Base-by-base conservation (phyloP, 306 rosid species). In the Heteromeles arbutifolia region DNA sequence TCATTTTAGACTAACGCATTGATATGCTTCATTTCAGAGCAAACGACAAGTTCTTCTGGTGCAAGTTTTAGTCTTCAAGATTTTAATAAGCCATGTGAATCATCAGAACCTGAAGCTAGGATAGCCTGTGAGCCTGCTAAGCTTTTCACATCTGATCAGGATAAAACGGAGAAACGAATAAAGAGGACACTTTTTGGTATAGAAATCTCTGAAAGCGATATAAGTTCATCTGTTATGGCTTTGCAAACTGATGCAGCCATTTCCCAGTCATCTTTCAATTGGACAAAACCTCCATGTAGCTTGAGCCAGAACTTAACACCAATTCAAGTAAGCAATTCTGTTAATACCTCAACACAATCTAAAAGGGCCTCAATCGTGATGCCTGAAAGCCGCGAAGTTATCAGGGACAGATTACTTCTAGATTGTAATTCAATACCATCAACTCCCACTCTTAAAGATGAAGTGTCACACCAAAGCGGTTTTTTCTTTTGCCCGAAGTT, bases 271-370 rank as follows among this genome's bases (percentile, higher is more conserved):
- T 82, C 78, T 72, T 81, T 92, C 10, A 83, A 83, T 69, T 91
- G 90, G 93, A 85, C 83, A 75, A 82, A 73, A 75, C 82, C 85
- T 70, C 89, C 69, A 68, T 67, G 86, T 76, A 89, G 81, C 88
- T 78, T 85, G 56, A 85, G 80, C 87, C 88, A 81, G 83, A 91
- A 87, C 73, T 48, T 73, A 70, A 80, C 79, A 65, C 73, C 88
- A 29, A 80, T 74, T 80, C 90, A 89, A 83, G 76, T 65, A 31
- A 82, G 76, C 71, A 76, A 82, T 21, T 74, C 24, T 65, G 76
- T 64, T 67, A 82, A 84, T 69, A 67, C 79, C 63, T 80, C 18
- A 1, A 44, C 86, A 62, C 79, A 84, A 44, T 41, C 82, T 64
- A 75, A 63, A 74, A 83, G 53, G 76, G 78, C 65, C 81, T 86